Conservation (phyloP, 257 asterid species). For the Pogostemon cablin region DNA sequence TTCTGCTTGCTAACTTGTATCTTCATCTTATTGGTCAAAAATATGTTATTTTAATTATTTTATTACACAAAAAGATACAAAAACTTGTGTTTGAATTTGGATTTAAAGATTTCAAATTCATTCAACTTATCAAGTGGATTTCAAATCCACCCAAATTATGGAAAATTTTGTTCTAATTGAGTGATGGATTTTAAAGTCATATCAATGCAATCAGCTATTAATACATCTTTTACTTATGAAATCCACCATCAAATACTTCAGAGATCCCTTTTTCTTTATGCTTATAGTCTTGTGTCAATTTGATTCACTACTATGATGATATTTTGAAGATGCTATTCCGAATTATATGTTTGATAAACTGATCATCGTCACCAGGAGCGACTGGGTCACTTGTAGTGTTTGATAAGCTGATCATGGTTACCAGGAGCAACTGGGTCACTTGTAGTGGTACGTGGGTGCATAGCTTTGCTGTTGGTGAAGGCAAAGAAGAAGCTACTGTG, state of each 20-base stretch:
- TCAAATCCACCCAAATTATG: neutral
- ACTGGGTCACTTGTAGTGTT: neutral
- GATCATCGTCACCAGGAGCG: neutral
- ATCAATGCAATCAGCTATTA: too few relatives aligned
- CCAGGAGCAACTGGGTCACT: constrained; percentile 36
- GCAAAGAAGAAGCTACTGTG: constrained; percentile 18
- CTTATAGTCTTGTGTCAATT: neutral
- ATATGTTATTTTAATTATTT: neutral
- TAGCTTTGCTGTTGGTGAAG: neutral
- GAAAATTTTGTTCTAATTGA: neutral
- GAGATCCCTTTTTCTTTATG: neutral
- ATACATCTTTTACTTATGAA: too few relatives aligned
- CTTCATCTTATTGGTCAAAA: neutral
- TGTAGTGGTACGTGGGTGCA: constrained; percentile 16
- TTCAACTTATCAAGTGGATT: neutral
- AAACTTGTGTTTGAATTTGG: neutral
- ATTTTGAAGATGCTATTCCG: neutral
- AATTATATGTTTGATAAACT: neutral
- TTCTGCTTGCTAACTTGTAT: constrained; percentile 24
- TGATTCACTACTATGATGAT: neutral
- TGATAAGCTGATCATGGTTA: constrained; percentile 17
- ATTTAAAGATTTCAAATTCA: neutral
- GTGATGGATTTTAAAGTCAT: neutral
- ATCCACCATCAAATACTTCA: neutral
- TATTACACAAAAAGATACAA: neutral